Evolutionary conservation across 768 basidiomycete genomes (phyloP).

Genomic region (Mycena chlorophos): DNA sequence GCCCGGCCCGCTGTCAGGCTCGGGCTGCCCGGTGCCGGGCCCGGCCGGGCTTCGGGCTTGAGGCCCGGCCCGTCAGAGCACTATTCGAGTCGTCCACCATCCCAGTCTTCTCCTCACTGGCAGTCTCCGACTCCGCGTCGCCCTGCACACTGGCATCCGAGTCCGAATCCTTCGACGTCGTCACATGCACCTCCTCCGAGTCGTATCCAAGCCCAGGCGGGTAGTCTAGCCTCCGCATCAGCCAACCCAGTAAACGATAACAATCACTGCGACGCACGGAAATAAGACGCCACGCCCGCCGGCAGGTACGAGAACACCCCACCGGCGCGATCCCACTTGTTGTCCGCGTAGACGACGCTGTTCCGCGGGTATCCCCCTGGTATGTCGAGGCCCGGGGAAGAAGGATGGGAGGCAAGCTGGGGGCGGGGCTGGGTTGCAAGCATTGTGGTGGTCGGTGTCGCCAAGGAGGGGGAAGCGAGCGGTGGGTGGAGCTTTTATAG

Average conservation of each 20-base stretch:
- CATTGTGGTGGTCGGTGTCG: neutral
- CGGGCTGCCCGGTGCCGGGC: too few species aligned
- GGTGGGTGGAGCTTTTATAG: neutral
- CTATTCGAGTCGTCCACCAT: too few species aligned
- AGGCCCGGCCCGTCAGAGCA: too few species aligned
- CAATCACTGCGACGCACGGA: neutral
- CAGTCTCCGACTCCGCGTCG: too few species aligned
- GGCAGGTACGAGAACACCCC: neutral
- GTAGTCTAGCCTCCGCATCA: neutral
- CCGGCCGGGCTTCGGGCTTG: too few species aligned
- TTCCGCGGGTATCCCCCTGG: neutral
- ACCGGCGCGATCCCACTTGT: neutral
- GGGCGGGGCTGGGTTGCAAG: neutral
- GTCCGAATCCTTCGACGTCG: too few species aligned
- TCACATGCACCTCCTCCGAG: neutral
- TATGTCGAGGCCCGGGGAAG: neutral
- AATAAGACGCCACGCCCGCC: neutral
- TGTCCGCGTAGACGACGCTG: neutral
- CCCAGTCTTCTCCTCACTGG: too few species aligned
- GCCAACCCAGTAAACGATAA: neutral
- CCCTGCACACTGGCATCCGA: too few species aligned
- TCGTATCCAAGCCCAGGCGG: neutral
- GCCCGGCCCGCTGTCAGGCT: too few species aligned
- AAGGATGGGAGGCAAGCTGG: neutral
- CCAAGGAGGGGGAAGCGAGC: neutral